Evolutionary conservation across 2,329 filamentous ascomycete species (phyloP).

Genomic region (Fusarium palustre): DNA sequence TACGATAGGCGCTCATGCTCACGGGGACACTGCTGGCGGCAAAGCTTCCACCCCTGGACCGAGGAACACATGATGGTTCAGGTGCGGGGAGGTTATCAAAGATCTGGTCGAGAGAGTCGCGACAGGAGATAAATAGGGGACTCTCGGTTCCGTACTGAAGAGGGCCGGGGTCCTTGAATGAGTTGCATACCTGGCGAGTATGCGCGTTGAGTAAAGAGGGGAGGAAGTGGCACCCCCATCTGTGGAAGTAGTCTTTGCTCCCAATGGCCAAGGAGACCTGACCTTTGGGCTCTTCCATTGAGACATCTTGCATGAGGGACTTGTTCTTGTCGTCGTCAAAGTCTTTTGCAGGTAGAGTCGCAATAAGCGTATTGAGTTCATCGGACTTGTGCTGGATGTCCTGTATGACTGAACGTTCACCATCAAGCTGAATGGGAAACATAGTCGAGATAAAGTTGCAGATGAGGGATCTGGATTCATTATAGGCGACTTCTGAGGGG

Average conservation of each 20-base stretch:
- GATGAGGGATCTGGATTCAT: slow-evolving; percentile 62
- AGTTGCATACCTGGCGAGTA: slow-evolving; percentile 68
- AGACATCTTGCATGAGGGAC: slow-evolving; percentile 63
- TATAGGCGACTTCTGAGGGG: slow-evolving; percentile 59
- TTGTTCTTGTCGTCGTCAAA: slow-evolving; percentile 56
- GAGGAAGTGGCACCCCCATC: slow-evolving; percentile 70
- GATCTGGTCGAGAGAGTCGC: slow-evolving; percentile 61
- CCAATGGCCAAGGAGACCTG: slow-evolving; percentile 64
- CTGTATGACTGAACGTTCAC: slow-evolving; percentile 49
- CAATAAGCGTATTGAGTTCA: slow-evolving; percentile 50
- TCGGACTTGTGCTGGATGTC: slow-evolving; percentile 17
- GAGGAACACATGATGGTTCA: slow-evolving; percentile 50
- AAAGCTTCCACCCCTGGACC: not conserved
- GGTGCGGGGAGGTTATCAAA: slow-evolving; percentile 63
- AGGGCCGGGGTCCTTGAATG: slow-evolving; percentile 71
- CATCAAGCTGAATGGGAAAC: slow-evolving; percentile 51
- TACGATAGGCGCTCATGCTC: slow-evolving; percentile 60
- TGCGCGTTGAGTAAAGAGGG: slow-evolving; percentile 68
- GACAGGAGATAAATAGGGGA: slow-evolving; percentile 63
- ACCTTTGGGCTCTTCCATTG: slow-evolving; percentile 57
- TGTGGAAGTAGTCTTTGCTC: slow-evolving; percentile 53
- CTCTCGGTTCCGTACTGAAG: slow-evolving; percentile 64
- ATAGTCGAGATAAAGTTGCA: slow-evolving; percentile 62
- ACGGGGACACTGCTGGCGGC: slow-evolving; percentile 34
- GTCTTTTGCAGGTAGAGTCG: slow-evolving; percentile 50